Percentiles rank a stretch among this genome's conserved stretches.
phyloP scores from a whole-genome alignment of 2,329 filamentous ascomycete species.

The Drechslerella coelobrocha region DNA sequence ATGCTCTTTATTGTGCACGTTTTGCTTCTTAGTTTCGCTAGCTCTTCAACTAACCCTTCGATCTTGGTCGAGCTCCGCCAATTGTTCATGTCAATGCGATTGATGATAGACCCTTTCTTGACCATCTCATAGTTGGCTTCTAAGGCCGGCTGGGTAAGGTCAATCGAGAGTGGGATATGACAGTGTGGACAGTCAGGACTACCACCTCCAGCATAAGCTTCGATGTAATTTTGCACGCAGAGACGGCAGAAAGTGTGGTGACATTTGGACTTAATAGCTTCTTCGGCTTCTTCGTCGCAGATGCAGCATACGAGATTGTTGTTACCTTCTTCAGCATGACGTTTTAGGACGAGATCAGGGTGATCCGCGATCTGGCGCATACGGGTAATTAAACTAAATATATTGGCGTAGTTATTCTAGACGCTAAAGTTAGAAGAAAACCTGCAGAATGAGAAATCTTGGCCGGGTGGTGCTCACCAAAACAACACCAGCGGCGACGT shows the following conservation, averaged over 20 bases:
- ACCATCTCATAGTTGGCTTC: constrained; percentile 85
- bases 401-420: constrained; percentile 93
- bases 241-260: constrained; percentile 89
- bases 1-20: constrained; percentile 85
- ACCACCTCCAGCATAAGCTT: constrained; percentile 72
- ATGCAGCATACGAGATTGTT: constrained; percentile 59
- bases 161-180: constrained; percentile 86
- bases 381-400: constrained; percentile 98
- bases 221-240: constrained; percentile 80
- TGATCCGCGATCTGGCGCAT: constrained; percentile 98
- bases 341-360: constrained; percentile 90
- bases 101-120: constrained; percentile 97
- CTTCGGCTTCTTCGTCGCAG: constrained; percentile 94
- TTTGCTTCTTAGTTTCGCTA: constrained; percentile 88
- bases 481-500: constrained; percentile 90
- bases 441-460: neutral
- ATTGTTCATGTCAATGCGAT: constrained; percentile 97
- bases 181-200: constrained; percentile 82
- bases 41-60: constrained; percentile 90
- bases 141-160: constrained; percentile 92
- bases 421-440: constrained; percentile 11
- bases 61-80: constrained; percentile 99
- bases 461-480: constrained; percentile 60
- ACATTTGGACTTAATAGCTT: constrained; percentile 89
- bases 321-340: constrained; percentile 82